Evolutionary conservation across 1,284 basidiomycete genomes (phyloP).

Genomic region (Acaromyces ingoldii): DNA sequence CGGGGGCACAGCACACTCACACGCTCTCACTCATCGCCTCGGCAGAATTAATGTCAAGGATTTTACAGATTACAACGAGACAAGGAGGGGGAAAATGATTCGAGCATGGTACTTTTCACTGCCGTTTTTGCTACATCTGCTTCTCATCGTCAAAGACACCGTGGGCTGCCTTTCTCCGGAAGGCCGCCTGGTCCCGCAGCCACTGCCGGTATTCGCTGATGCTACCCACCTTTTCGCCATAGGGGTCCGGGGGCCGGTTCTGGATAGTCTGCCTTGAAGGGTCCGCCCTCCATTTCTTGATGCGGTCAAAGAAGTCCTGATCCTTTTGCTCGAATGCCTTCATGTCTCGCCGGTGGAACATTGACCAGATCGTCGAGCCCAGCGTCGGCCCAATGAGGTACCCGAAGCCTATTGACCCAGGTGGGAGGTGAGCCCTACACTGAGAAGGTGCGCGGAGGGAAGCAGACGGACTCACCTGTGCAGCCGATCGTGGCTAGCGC

Average conservation of each 20-base stretch:
- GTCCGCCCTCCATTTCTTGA: constrained; percentile 38
- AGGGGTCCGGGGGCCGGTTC: constrained; percentile 47
- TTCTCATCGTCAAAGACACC: constrained; percentile 31
- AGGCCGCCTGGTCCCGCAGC: constrained; percentile 46
- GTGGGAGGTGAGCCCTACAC: background rate
- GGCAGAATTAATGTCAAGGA: no score
- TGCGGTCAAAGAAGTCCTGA: constrained; percentile 41
- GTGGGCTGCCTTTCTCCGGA: constrained; percentile 41
- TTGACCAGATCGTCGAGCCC: constrained; percentile 32
- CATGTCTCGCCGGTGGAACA: constrained; percentile 32
- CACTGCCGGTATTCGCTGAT: constrained; percentile 46
- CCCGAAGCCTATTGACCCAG: constrained; percentile 16
- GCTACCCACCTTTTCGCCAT: constrained; percentile 46
- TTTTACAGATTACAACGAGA: no score
- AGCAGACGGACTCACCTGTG: constrained; percentile 15
- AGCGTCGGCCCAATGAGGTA: constrained; percentile 45
- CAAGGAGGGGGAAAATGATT: no score
- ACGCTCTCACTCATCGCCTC: no score
- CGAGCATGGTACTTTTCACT: no score
- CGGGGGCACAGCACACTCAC: no score
- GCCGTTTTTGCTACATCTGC: no score
- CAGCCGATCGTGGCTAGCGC: constrained; percentile 38
- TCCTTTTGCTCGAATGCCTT: constrained; percentile 39
- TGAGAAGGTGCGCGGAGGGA: background rate
- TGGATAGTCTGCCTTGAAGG: constrained; percentile 42